phyloP scores from a whole-genome alignment of 148 eudicot genomes.

The Nyssa sinensis region DNA sequence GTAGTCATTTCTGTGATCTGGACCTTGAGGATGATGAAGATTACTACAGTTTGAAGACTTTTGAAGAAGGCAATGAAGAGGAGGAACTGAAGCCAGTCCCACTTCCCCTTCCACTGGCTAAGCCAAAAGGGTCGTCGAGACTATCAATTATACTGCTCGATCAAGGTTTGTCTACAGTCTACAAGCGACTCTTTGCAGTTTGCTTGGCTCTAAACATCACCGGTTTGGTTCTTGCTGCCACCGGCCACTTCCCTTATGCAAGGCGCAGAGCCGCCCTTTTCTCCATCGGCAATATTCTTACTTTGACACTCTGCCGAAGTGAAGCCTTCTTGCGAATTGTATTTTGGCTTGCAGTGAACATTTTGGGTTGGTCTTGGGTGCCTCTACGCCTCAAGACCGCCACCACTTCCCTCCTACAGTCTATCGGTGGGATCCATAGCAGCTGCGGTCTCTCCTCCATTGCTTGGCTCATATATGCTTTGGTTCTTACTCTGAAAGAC shows the following conservation, averaged over 20 bases:
- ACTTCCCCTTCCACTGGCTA: not conserved
- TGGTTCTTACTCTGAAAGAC: slow-evolving; percentile 36
- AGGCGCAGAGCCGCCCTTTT: slow-evolving; percentile 28
- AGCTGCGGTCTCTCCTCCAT: slow-evolving; percentile 49
- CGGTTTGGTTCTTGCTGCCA: slow-evolving; percentile 24
- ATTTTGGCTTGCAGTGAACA: slow-evolving; percentile 36
- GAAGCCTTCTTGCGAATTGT: slow-evolving; percentile 35
- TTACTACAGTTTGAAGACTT: not conserved
- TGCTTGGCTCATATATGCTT: slow-evolving; percentile 40
- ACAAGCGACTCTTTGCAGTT: slow-evolving; percentile 31
- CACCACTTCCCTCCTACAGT: slow-evolving; percentile 33
- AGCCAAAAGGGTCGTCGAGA: slow-evolving; percentile 26
- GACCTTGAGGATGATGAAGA: slow-evolving; percentile 24
- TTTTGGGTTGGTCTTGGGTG: slow-evolving; percentile 36
- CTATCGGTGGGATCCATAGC: slow-evolving; percentile 57
- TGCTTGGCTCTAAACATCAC: slow-evolving; percentile 28
- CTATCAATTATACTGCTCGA: slow-evolving; percentile 38
- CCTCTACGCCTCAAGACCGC: slow-evolving; percentile 33
- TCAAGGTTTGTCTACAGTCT: slow-evolving; percentile 48
- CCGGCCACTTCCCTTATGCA: slow-evolving; percentile 31
- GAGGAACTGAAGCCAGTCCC: slow-evolving; percentile 6
- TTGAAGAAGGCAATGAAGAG: slow-evolving; percentile 28
- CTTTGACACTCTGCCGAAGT: slow-evolving; percentile 35
- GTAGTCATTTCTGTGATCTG: slow-evolving; percentile 50
- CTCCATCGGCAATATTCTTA: slow-evolving; percentile 34